Percentiles rank a stretch among this genome's conserved stretches.
phyloP scores from a whole-genome alignment of 2,329 filamentous ascomycete species.

The Phyllosticta citribraziliensis region DNA sequence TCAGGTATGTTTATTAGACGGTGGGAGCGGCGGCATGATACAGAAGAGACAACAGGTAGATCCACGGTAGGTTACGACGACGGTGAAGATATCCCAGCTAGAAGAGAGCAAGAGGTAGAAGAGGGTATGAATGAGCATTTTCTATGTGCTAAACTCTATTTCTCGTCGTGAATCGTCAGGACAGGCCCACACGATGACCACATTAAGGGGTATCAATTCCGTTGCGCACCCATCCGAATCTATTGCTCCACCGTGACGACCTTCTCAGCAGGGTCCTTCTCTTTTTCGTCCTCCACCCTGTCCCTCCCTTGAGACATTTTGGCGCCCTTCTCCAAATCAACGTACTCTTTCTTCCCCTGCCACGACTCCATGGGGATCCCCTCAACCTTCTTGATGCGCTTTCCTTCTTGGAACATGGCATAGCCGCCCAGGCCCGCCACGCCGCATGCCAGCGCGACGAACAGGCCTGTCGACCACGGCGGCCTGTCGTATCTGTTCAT shows the following conservation, averaged over 20 bases:
- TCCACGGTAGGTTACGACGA: not conserved
- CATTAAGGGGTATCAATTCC: not conserved
- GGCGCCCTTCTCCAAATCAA: not conserved
- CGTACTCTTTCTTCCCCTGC: not conserved
- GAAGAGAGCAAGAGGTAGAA: not conserved
- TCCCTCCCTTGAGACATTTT: not conserved
- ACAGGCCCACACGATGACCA: not conserved
- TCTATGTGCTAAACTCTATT: not conserved
- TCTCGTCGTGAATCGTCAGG: not conserved
- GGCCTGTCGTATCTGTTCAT: constrained; percentile 65
- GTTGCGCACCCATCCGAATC: not conserved
- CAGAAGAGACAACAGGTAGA: not conserved
- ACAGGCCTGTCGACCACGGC: constrained; percentile 68
- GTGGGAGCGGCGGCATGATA: not conserved
- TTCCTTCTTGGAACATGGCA: constrained; percentile 62
- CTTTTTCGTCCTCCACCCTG: not conserved
- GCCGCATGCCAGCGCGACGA: constrained; percentile 64
- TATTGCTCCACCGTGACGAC: not conserved
- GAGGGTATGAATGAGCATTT: not conserved
- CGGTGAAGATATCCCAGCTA: not conserved
- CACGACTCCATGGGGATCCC: constrained; percentile 12
- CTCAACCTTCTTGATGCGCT: constrained; percentile 28
- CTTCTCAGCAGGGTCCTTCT: not conserved
- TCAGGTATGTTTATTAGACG: constrained; percentile 23
- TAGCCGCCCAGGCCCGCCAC: constrained; percentile 59